phyloP scores from a whole-genome alignment of 495 filamentous ascomycete species.

The Amorphotheca resinae region DNA sequence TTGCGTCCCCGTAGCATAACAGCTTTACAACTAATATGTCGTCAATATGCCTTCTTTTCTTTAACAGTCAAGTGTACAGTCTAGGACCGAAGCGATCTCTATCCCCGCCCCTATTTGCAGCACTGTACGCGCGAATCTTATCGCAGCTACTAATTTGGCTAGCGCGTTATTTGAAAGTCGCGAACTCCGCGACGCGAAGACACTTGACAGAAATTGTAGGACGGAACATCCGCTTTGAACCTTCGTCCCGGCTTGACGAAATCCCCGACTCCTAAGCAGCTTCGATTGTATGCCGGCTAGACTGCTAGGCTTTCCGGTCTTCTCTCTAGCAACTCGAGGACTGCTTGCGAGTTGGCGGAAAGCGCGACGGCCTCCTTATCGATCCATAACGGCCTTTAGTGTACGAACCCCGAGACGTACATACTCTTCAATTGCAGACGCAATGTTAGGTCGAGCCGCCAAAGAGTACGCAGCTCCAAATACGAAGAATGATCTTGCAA shows the following conservation, averaged over 20 bases:
- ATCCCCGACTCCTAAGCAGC: slow-evolving; percentile 8
- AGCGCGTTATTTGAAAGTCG: slow-evolving; percentile 7
- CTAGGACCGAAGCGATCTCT: no score
- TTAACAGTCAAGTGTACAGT: no score
- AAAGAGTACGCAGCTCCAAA: slow-evolving; percentile 22
- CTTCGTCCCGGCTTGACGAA: background rate
- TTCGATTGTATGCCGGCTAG: slow-evolving; percentile 20
- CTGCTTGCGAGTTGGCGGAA: slow-evolving; percentile 17
- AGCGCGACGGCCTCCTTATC: slow-evolving; percentile 9
- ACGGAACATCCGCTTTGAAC: background rate
- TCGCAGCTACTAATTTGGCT: background rate
- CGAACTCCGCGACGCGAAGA: slow-evolving; percentile 3
- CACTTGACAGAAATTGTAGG: background rate
- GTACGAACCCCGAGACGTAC: slow-evolving; percentile 1
- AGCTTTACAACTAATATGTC: no score
- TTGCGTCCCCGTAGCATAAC: no score
- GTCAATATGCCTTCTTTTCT: no score
- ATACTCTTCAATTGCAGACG: slow-evolving; percentile 22
- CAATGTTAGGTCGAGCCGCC: slow-evolving; percentile 28
- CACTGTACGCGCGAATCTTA: no score
- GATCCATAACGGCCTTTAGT: slow-evolving; percentile 7
- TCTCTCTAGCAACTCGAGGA: slow-evolving; percentile 12
- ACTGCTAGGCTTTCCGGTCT: slow-evolving; percentile 10
- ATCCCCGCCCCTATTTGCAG: no score
- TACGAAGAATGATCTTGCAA: slow-evolving; percentile 24